A percentile compares a stretch with the other conserved stretches of the same genome.
phyloP scores from a whole-genome alignment of 495 filamentous ascomycete species.

The Penicillium cinerascens region DNA sequence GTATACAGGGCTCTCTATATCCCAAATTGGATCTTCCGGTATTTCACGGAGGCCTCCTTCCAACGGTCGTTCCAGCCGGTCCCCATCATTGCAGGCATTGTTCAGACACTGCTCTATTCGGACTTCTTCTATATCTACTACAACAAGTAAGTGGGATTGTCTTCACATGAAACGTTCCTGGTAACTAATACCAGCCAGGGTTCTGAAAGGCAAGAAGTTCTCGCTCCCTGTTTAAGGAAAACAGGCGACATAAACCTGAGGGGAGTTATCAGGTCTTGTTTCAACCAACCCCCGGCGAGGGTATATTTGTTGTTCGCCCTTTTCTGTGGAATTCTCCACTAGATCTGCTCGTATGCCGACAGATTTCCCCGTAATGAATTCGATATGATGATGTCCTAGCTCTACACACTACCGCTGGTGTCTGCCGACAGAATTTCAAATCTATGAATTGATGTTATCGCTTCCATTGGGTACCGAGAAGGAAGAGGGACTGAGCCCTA shows the following conservation, averaged over 20 bases:
- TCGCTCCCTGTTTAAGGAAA: conserved; percentile 69
- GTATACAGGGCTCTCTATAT: conserved; percentile 92
- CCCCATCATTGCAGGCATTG: conserved; percentile 77
- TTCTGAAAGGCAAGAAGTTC: conserved; percentile 85
- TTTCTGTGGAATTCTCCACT: background rate
- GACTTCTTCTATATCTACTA: conserved; percentile 99
- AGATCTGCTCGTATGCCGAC: background rate
- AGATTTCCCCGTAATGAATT: background rate
- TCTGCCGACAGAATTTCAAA: background rate
- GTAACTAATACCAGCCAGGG: conserved; percentile 37
- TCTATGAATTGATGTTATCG: conserved; percentile 18
- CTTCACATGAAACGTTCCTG: background rate
- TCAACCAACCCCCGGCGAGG: background rate
- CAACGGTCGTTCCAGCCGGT: conserved; percentile 69
- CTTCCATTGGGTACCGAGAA: background rate
- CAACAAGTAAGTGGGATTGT: conserved; percentile 62
- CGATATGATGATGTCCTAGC: conserved; percentile 4
- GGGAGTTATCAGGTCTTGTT: background rate
- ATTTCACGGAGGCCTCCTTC: conserved; percentile 57
- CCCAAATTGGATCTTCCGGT: conserved; percentile 95
- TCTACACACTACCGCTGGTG: background rate
- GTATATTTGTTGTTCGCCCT: conserved; percentile 1
- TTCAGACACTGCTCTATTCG: conserved; percentile 93
- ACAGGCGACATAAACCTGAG: background rate
- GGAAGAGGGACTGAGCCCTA: no score